Evolutionary conservation across 306 rosid species (phyloP).

Genomic region (Nissolia schottii): DNA sequence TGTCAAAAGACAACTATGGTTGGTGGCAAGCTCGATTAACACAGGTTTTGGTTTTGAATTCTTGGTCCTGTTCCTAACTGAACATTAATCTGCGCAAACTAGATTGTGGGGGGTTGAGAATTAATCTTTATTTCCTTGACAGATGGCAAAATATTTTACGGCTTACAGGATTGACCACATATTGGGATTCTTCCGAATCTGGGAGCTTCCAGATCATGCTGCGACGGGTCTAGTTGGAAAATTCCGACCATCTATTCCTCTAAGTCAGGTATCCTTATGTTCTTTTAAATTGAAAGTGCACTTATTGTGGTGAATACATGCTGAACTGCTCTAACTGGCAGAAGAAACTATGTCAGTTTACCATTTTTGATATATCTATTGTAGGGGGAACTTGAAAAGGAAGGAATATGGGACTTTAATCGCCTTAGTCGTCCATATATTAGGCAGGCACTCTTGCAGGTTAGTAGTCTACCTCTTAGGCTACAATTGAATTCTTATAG

Average conservation of each 20-base stretch:
- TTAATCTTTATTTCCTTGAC: constrained; percentile 35
- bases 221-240: constrained; percentile 86
- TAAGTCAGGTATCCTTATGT: constrained; percentile 67
- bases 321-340: neutral
- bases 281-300: constrained; percentile 1
- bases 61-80: neutral
- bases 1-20: constrained; percentile 90
- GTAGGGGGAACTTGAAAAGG: constrained; percentile 94
- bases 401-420: constrained; percentile 95
- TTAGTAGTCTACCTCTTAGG: constrained; percentile 24
- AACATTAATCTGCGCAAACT: constrained; percentile 11
- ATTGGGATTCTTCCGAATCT: constrained; percentile 91
- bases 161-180: constrained; percentile 96
- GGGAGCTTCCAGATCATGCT: constrained; percentile 98
- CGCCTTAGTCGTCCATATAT: constrained; percentile 83
- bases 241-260: constrained; percentile 92
- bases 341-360: neutral
- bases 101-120: constrained; percentile 18
- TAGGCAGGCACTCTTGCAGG: constrained; percentile 69
- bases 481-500: neutral
- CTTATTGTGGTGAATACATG: neutral
- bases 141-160: constrained; percentile 98
- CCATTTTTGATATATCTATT: constrained; percentile 16
- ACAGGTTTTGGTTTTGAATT: constrained; percentile 57
- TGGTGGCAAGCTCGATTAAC: constrained; percentile 97